These are phyloP conservation scores for Solanum clarkiae DNA, from an alignment of 257 asterid species.

Conservation along the genomic window DNA sequence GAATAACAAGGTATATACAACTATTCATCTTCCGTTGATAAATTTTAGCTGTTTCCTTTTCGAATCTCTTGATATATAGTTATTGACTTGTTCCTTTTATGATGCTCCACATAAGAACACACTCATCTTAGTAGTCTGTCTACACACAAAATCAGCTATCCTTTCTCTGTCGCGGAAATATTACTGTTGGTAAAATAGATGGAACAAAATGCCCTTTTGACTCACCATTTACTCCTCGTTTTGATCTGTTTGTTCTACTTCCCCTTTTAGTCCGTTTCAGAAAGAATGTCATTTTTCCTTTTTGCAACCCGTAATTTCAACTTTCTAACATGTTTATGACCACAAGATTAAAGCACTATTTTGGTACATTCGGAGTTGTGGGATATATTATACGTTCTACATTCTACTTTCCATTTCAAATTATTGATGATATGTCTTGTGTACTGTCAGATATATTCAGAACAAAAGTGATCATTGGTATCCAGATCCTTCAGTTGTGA, in stretches of 20 bases:
- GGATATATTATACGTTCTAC: not conserved
- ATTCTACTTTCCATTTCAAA: not conserved
- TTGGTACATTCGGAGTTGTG: not conserved
- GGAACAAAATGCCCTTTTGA: not conserved
- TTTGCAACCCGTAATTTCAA: not conserved
- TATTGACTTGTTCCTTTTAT: not conserved
- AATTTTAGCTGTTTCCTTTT: not conserved
- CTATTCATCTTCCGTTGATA: not conserved
- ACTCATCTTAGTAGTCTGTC: not conserved
- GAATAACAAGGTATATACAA: conserved; percentile 45
- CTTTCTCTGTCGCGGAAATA: not conserved
- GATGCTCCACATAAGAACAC: not conserved
- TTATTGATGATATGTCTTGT: not conserved
- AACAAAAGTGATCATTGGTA: conserved; percentile 72
- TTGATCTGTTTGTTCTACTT: too few species aligned
- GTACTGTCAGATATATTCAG: conserved; percentile 43
- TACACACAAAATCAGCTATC: not conserved
- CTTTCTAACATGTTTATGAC: not conserved
- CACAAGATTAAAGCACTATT: not conserved
- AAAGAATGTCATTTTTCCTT: not conserved
- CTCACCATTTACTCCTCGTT: too few species aligned
- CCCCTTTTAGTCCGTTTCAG: not conserved
- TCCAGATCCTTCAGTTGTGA: conserved; percentile 57
- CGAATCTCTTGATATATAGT: not conserved
- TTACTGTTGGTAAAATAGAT: not conserved